A percentile compares a stretch with the other conserved stretches of the same genome.
Evolutionary conservation across 768 basidiomycete genomes (phyloP).

Genomic region (Trametes maxima): DNA sequence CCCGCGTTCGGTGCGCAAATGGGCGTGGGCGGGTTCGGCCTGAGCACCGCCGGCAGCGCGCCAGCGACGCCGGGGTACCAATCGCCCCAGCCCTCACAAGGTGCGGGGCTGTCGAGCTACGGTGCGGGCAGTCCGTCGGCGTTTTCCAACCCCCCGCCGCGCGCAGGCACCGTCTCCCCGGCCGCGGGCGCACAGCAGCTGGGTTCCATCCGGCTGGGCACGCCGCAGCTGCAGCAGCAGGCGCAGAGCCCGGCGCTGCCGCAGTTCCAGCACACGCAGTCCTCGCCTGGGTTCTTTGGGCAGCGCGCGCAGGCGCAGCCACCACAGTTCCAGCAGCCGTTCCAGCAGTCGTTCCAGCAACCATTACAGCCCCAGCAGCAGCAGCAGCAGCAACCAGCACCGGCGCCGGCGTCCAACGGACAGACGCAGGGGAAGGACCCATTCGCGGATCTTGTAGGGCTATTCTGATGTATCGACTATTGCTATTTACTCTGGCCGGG

Average conservation of each 20-base stretch:
- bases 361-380: constrained; percentile 29
- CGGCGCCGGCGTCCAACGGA: constrained; percentile 20
- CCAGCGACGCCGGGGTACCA: constrained; percentile 12
- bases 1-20: constrained; percentile 1
- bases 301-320: constrained; percentile 18
- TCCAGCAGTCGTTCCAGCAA: constrained; percentile 21
- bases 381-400: constrained; percentile 27
- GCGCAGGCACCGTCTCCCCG: constrained; percentile 9
- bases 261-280: not conserved
- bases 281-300: not conserved
- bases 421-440: constrained; percentile 62
- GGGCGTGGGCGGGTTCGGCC: constrained; percentile 15
- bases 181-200: constrained; percentile 16
- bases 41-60: constrained; percentile 8
- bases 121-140: not conserved
- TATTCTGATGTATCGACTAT: constrained; percentile 51
- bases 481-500: constrained; percentile 7
- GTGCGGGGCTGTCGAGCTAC: constrained; percentile 4
- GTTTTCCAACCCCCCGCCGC: not conserved
- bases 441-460: constrained; percentile 78
- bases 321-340: constrained; percentile 19
- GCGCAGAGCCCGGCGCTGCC: constrained; percentile 13
- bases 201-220: constrained; percentile 34
- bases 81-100: constrained; percentile 7
- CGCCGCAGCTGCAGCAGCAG: constrained; percentile 34